phyloP scores from a whole-genome alignment of 805 yeast species.

The Metschnikowia sp. region DNA sequence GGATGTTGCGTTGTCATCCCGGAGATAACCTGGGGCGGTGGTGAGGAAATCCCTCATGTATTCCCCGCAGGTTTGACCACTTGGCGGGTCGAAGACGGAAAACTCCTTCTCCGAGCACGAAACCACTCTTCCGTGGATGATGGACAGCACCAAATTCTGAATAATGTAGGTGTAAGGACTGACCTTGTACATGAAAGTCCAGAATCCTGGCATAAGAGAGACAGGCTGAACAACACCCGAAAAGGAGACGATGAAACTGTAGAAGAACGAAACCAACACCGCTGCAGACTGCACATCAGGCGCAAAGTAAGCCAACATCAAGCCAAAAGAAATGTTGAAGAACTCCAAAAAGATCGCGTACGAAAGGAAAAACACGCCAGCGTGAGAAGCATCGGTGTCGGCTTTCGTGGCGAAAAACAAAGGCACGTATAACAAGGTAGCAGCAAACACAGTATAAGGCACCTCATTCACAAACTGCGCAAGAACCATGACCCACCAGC shows the following conservation, averaged over 20 bases:
- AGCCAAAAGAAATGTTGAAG: conserved; percentile 40
- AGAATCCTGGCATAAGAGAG: conserved; percentile 44
- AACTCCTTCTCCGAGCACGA: conserved; percentile 48
- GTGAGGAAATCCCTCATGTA: conserved; percentile 11
- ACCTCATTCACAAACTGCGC: conserved; percentile 55
- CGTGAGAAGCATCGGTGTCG: conserved; percentile 19
- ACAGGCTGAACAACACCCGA: conserved; percentile 48
- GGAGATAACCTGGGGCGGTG: conserved; percentile 11
- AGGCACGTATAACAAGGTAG: conserved; percentile 33
- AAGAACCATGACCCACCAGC: conserved; percentile 59
- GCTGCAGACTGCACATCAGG: conserved; percentile 69
- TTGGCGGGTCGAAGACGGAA: conserved; percentile 48
- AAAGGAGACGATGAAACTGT: conserved; percentile 59
- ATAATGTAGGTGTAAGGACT: conserved; percentile 52
- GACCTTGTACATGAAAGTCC: conserved; percentile 45
- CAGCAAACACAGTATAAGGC: conserved; percentile 46
- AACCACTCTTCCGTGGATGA: conserved; percentile 43
- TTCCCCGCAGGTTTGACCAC: conserved; percentile 16
- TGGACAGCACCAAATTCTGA: conserved; percentile 47
- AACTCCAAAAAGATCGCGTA: conserved; percentile 47
- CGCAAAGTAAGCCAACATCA: conserved; percentile 51
- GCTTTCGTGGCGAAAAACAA: conserved; percentile 36
- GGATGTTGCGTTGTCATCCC: conserved; percentile 10
- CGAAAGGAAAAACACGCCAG: conserved; percentile 43
- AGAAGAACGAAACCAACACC: conserved; percentile 52